Conservation (phyloP, 768 basidiomycete species). For the Suillus placidus region DNA sequence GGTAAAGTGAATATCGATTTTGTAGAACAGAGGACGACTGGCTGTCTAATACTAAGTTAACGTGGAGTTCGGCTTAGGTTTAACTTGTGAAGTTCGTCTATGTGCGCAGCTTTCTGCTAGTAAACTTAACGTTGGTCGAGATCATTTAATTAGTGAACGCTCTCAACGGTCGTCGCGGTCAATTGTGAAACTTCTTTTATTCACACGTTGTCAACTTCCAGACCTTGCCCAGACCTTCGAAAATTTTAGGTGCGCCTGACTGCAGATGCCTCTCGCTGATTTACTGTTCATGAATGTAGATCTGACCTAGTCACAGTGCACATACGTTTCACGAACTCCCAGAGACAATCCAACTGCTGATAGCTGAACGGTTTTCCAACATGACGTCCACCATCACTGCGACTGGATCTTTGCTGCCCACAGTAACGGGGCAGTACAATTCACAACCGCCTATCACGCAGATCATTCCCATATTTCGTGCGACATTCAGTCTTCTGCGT, state of each 20-base stretch:
- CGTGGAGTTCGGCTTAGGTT: too few species aligned
- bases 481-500: constrained; percentile 18
- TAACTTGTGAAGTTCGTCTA: too few species aligned
- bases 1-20: background rate
- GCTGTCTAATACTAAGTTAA: too few species aligned
- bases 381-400: background rate
- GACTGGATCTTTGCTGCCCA: constrained; percentile 1
- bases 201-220: background rate
- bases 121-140: too few species aligned
- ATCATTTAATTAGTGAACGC: too few species aligned
- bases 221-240: background rate
- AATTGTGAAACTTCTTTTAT: background rate
- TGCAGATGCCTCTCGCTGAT: background rate
- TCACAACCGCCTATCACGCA: constrained; percentile 27
- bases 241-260: background rate
- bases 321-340: background rate
- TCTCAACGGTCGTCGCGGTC: too few species aligned
- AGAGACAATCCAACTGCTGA: background rate
- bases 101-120: too few species aligned
- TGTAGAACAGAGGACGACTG: background rate
- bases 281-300: background rate
- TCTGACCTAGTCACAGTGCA: background rate
- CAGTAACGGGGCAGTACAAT: background rate
- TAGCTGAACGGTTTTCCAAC: background rate
- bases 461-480: constrained; percentile 24